A percentile compares a stretch with the other conserved stretches of the same genome.
These are phyloP conservation scores for Paraphaeosphaeria sporulosa DNA, from an alignment of 2,329 filamentous ascomycete species.

Conservation along the genomic window DNA sequence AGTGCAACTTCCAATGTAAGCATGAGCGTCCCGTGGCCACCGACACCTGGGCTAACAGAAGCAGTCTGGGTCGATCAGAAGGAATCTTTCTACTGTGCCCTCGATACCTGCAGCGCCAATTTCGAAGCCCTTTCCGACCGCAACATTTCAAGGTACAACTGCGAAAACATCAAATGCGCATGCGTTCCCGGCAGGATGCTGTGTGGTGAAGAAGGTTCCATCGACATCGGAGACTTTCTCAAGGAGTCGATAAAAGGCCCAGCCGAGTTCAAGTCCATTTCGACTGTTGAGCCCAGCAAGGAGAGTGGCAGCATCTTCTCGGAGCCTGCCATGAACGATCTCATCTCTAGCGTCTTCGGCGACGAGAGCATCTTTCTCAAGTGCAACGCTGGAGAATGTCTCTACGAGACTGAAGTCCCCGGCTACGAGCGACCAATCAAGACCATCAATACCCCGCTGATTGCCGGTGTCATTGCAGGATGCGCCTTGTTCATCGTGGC, in stretches of 20 bases:
- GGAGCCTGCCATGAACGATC: conserved; percentile 89
- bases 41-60: conserved; percentile 33
- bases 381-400: conserved; percentile 87
- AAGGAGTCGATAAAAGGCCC: conserved; percentile 84
- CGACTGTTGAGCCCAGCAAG: conserved; percentile 61
- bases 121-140: conserved; percentile 72
- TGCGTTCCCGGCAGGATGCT: conserved; percentile 93
- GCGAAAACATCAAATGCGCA: conserved; percentile 82
- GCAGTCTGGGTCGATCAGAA: conserved; percentile 91
- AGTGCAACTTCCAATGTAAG: conserved; percentile 95
- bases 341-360: conserved; percentile 89
- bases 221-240: conserved; percentile 91
- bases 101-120: conserved; percentile 79
- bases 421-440: conserved; percentile 90
- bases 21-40: conserved; percentile 6
- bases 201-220: conserved; percentile 87
- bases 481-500: conserved; percentile 88
- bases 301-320: conserved; percentile 82
- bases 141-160: conserved; percentile 86
- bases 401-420: conserved; percentile 91
- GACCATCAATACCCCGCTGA: conserved; percentile 95
- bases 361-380: conserved; percentile 86
- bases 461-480: conserved; percentile 89
- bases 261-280: conserved; percentile 78
- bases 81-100: conserved; percentile 95